Base-by-base conservation (phyloP, 495 filamentous ascomycete species). In the Hyaloscypha hepaticicola region DNA sequence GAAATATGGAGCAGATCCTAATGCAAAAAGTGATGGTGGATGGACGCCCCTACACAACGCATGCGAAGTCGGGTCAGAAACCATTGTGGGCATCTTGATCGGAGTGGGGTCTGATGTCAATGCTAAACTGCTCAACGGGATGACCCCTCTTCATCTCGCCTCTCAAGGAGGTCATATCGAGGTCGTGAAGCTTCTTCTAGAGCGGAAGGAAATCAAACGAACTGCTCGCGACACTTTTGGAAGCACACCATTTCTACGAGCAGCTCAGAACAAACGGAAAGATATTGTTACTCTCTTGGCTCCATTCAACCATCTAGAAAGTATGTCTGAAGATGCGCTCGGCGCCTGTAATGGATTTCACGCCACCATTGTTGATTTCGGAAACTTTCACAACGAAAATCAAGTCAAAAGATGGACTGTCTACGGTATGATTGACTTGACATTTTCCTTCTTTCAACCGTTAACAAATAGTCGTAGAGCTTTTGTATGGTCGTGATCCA, bases 41-140 rank as follows among this genome's bases (percentile, higher is more conserved):
- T 89, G 86, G 86, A 88, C 85, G 38, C 78, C 87, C 9, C 76
- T 89, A 1, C 87, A 89, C 64, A 85, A 87, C 72, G 86, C 87
- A 3, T 84, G 82, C 33, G 82, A 87, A 61, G 78, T 80, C 31
- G 85, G 84, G 0, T 77, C 73, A 61, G 77, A 79, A 60, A 76
- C 74, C 22, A 64, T 69, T 55, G 62, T 64, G 3, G 62, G 56
- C 14, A 61, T 63, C n/a, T 70, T 89, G 28, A 63, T 90, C 12
- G 72, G 73, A 5, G 77, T 77, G 1, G 79, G 79, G 9, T 83
- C 85, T 3, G 79, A 84, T 56, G 73, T 87, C 24, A 88, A 88
- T 68, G 66, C 64, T 9, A 63, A 71, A 26, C 56, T 68, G 26
- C 80, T 86, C 41, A 86, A 85, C 64, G 85, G 86, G 1, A 82